phyloP scores from a whole-genome alignment of 805 yeast genomes.

The Vanderwaltozyma verrucispora region DNA sequence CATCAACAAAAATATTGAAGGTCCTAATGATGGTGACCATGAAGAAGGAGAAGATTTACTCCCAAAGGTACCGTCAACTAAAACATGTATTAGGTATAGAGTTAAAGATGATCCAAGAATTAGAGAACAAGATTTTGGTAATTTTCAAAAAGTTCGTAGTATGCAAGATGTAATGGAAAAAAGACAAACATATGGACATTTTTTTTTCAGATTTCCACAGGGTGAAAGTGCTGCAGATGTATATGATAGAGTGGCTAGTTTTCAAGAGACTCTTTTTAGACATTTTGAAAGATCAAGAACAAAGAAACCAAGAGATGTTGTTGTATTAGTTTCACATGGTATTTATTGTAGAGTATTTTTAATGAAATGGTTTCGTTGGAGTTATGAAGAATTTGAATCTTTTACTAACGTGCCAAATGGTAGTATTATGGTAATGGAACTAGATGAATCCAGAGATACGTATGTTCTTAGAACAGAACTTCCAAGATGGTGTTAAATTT shows the following conservation, averaged over 20 bases:
- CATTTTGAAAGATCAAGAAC: slow-evolving; percentile 49
- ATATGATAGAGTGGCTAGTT: slow-evolving; percentile 81
- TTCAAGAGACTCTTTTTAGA: slow-evolving; percentile 76
- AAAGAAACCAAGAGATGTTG: slow-evolving; percentile 62
- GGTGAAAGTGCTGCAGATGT: slow-evolving; percentile 98
- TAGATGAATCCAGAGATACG: slow-evolving; percentile 36
- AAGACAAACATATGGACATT: slow-evolving; percentile 79
- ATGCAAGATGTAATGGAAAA: slow-evolving; percentile 80
- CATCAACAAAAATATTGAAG: background rate
- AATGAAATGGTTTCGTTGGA: slow-evolving; percentile 94
- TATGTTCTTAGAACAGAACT: slow-evolving; percentile 52
- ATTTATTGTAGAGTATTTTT: slow-evolving; percentile 88
- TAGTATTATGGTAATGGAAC: slow-evolving; percentile 69
- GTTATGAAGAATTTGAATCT: slow-evolving; percentile 78
- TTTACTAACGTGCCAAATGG: slow-evolving; percentile 81
- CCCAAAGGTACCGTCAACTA: no score
- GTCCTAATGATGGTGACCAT: background rate
- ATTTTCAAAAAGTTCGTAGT: slow-evolving; percentile 67
- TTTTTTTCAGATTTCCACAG: slow-evolving; percentile 80
- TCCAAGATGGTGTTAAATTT: slow-evolving; percentile 25
- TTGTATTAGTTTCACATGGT: slow-evolving; percentile 86
- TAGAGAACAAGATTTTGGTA: slow-evolving; percentile 93
- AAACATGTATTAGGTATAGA: slow-evolving; percentile 39
- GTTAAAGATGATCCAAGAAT: slow-evolving; percentile 82
- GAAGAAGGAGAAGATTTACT: background rate